Evolutionary conservation across 257 asterid species (phyloP).

Genomic region (Solanum chmielewskii): DNA sequence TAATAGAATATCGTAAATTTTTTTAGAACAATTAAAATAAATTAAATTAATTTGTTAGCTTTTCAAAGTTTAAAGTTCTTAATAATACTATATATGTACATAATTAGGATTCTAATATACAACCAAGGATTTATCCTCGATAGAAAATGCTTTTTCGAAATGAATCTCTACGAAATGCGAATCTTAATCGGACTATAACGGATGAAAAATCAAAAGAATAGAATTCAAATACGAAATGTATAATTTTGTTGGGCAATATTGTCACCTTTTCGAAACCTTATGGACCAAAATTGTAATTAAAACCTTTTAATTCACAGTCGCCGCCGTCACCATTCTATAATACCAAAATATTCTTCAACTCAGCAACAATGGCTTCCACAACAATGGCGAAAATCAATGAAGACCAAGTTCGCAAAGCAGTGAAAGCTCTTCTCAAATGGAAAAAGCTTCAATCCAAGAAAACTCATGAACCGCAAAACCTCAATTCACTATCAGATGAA

Average conservation of each 20-base stretch:
- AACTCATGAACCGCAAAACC: neutral
- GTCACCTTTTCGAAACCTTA: neutral
- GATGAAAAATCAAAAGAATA: neutral
- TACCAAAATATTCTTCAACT: neutral
- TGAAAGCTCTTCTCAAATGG: slow-evolving; percentile 73
- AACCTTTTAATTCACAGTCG: neutral
- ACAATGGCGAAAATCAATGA: slow-evolving; percentile 3
- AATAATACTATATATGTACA: too few species aligned
- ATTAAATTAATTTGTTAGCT: too few species aligned
- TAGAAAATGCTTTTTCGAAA: too few species aligned
- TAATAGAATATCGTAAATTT: neutral
- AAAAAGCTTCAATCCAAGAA: slow-evolving; percentile 19
- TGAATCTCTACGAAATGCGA: neutral
- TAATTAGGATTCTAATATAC: neutral
- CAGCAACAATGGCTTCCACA: neutral
- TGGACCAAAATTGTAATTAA: neutral
- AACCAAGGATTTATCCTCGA: neutral
- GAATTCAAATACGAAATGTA: neutral
- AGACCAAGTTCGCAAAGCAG: slow-evolving; percentile 31
- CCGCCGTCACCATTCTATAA: neutral
- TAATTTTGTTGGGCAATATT: neutral
- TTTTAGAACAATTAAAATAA: too few species aligned
- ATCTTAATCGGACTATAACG: neutral
- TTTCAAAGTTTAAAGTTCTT: neutral
- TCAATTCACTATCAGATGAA: neutral